phyloP scores from a whole-genome alignment of 805 yeast genomes.

The Nakazawaea wyomingensis region DNA sequence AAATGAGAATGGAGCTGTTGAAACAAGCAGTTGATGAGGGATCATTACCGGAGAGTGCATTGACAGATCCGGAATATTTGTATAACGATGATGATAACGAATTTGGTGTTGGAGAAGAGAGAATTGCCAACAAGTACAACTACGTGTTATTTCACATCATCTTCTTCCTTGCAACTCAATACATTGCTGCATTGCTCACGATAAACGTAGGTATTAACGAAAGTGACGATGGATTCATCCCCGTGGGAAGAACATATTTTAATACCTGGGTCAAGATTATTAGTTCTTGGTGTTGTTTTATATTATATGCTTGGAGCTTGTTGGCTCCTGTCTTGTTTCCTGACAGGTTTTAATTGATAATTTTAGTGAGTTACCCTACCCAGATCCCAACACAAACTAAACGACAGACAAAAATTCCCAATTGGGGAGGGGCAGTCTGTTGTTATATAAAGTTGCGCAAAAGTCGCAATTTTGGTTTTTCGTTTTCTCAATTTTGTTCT shows the following conservation, averaged over 20 bases:
- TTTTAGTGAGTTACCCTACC: neutral
- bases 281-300: constrained; percentile 88
- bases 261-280: constrained; percentile 91
- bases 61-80: constrained; percentile 65
- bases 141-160: constrained; percentile 85
- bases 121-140: constrained; percentile 66
- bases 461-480: constrained; percentile 1
- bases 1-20: constrained; percentile 81
- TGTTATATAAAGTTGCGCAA: constrained; percentile 3
- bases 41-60: constrained; percentile 86
- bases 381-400: neutral
- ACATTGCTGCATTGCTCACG: constrained; percentile 89
- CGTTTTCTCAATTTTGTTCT: too few species aligned
- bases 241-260: constrained; percentile 95
- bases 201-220: constrained; percentile 85
- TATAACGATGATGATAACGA: constrained; percentile 38
- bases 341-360: constrained; percentile 54
- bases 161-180: constrained; percentile 93
- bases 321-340: constrained; percentile 89
- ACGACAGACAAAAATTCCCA: neutral
- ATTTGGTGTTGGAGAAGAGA: constrained; percentile 51
- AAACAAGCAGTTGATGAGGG: constrained; percentile 96
- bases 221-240: constrained; percentile 80
- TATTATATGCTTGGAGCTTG: constrained; percentile 83
- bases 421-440: neutral